phyloP scores from a whole-genome alignment of 306 rosid genomes.

The Aeschynomene evenia region DNA sequence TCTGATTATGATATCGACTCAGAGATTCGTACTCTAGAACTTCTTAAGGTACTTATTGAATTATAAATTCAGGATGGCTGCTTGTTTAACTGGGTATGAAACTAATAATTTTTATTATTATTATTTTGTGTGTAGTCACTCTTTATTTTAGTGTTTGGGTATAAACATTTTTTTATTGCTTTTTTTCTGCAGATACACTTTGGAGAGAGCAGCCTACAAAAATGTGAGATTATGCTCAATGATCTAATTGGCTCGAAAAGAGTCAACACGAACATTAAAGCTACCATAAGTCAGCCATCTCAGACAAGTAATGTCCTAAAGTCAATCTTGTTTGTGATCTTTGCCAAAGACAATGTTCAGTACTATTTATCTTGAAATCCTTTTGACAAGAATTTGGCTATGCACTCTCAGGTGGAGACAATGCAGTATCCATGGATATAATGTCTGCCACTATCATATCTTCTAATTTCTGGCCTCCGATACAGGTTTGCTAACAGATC shows the following conservation, averaged over 20 bases:
- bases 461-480: constrained; percentile 98
- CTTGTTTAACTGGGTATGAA: constrained; percentile 26
- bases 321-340: constrained; percentile 6
- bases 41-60: constrained; percentile 64
- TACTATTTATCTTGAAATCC: constrained; percentile 16
- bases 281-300: constrained; percentile 67
- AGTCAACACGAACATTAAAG: constrained; percentile 72
- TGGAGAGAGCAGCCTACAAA: constrained; percentile 97
- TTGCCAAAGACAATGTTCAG: constrained; percentile 1
- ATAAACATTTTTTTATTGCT: constrained; percentile 26
- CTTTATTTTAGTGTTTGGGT: constrained; percentile 15
- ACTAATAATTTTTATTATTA: constrained; percentile 13
- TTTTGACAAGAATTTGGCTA: constrained; percentile 18
- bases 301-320: constrained; percentile 45
- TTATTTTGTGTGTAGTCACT: neutral
- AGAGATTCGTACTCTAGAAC: constrained; percentile 93
- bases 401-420: constrained; percentile 44
- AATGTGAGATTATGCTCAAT: constrained; percentile 96
- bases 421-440: constrained; percentile 62
- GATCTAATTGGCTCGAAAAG: constrained; percentile 92
- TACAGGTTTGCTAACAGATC: constrained; percentile 56
- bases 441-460: constrained; percentile 77
- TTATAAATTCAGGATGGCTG: constrained; percentile 2
- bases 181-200: constrained; percentile 74
- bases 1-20: constrained; percentile 94